phyloP scores from a whole-genome alignment of 2,329 filamentous ascomycete species.

The Pyricularia sp. region DNA sequence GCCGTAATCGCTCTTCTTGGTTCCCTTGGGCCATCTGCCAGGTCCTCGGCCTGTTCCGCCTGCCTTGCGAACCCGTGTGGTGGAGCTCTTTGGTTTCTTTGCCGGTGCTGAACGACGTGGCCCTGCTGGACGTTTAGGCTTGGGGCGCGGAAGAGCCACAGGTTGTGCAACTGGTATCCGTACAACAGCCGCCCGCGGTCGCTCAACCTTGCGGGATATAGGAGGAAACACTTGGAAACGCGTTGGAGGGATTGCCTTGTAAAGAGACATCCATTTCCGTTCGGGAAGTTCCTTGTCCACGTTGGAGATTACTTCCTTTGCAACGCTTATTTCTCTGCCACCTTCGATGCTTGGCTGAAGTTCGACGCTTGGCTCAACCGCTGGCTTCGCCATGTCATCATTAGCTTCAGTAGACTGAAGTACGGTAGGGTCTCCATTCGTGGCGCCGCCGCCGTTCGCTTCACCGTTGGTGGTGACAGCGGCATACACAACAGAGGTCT shows the following conservation, averaged over 20 bases:
- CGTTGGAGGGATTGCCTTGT: conserved; percentile 49
- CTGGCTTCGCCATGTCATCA: conserved; percentile 6
- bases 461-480: neutral
- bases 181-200: conserved; percentile 27
- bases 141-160: conserved; percentile 21
- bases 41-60: conserved; percentile 53
- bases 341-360: neutral
- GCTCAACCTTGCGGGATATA: conserved; percentile 35
- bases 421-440: conserved; percentile 10
- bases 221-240: conserved; percentile 72
- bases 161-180: conserved; percentile 25
- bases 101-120: conserved; percentile 18
- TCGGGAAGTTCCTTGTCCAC: conserved; percentile 8
- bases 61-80: conserved; percentile 33
- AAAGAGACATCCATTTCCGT: conserved; percentile 31
- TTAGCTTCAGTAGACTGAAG: conserved; percentile 11
- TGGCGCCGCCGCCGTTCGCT: conserved; percentile 8
- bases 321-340: neutral
- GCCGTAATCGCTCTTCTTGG: conserved; percentile 55
- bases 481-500: conserved; percentile 12
- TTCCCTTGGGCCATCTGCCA: conserved; percentile 54
- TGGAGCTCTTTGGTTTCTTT: conserved; percentile 28
- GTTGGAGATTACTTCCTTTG: neutral
- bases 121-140: conserved; percentile 22
- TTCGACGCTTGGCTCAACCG: neutral